These are phyloP conservation scores for Aspergillus ellipticus DNA, from an alignment of 495 filamentous ascomycete genomes.

Conservation along the genomic window DNA sequence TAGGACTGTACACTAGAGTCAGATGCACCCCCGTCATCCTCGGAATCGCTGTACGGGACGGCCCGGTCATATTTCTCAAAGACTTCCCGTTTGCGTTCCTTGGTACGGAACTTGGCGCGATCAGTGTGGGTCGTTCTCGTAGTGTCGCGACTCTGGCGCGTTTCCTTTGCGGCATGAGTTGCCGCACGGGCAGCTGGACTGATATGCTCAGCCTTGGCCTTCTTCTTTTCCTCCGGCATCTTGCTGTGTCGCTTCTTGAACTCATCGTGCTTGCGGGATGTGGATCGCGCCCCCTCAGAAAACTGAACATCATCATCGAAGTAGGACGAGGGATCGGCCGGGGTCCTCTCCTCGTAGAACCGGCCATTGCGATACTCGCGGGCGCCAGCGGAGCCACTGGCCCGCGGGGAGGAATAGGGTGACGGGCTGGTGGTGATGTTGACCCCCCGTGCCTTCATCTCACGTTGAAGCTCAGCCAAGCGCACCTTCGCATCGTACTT, in stretches of 20 bases:
- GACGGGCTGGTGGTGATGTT: constrained; percentile 14
- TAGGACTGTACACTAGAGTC: constrained; percentile 26
- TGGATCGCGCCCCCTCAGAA: constrained; percentile 35
- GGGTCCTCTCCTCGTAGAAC: constrained; percentile 45
- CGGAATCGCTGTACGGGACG: constrained; percentile 30
- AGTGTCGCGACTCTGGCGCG: constrained; percentile 22
- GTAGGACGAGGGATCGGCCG: constrained; percentile 29
- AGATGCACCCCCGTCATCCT: constrained; percentile 26
- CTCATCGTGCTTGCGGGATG: constrained; percentile 42
- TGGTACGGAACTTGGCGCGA: constrained; percentile 46
- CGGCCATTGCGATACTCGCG: constrained; percentile 46
- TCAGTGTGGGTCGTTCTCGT: constrained; percentile 30
- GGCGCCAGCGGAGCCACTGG: constrained; percentile 15
- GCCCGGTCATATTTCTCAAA: constrained; percentile 42
- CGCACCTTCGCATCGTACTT: constrained; percentile 76
- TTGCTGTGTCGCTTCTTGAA: constrained; percentile 37
- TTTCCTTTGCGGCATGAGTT: constrained; percentile 26
- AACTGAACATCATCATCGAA: constrained; percentile 39
- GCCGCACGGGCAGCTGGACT: constrained; percentile 4
- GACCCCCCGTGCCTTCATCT: constrained; percentile 42
- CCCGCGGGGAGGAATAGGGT: constrained; percentile 13
- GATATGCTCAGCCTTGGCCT: constrained; percentile 24
- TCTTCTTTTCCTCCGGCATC: constrained; percentile 36
- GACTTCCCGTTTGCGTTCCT: constrained; percentile 45
- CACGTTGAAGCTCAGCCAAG: constrained; percentile 55